phyloP scores from a whole-genome alignment of 2,329 filamentous ascomycete genomes.

The Colletotrichum australisinense region DNA sequence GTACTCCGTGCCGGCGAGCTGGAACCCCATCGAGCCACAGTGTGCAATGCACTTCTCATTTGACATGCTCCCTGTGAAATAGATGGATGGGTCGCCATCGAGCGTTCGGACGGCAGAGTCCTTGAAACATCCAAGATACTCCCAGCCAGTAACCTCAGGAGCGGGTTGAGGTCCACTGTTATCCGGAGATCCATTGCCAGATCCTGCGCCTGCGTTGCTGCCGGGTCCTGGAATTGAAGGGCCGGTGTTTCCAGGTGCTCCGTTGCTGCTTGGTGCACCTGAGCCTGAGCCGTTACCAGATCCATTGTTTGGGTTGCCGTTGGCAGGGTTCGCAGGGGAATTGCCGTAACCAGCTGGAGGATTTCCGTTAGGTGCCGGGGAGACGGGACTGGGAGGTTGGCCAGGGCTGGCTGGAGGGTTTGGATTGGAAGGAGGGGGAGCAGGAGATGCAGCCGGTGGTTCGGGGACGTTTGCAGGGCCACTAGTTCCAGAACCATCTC shows the following conservation, averaged over 20 bases:
- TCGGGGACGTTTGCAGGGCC: background rate
- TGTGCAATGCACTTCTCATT: conserved; percentile 59
- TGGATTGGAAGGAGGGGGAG: background rate
- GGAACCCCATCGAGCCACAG: conserved; percentile 54
- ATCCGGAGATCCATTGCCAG: conserved; percentile 5
- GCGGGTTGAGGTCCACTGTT: background rate
- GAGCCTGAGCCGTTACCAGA: background rate
- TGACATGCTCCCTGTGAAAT: conserved; percentile 54
- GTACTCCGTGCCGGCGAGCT: conserved; percentile 62
- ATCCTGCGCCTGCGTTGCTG: background rate
- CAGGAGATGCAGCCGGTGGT: background rate
- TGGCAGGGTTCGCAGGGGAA: background rate
- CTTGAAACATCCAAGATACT: conserved; percentile 46
- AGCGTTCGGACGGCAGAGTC: conserved; percentile 38
- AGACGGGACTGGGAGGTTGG: background rate
- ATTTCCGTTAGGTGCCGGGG: background rate
- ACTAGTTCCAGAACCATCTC: background rate
- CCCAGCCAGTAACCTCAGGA: conserved; percentile 38
- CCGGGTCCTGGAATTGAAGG: background rate
- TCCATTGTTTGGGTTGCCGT: background rate
- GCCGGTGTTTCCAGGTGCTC: background rate
- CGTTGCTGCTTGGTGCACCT: background rate
- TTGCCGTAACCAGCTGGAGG: background rate
- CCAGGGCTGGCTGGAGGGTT: background rate
- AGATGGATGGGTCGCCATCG: conserved; percentile 40